Conservation (phyloP, 2,329 filamentous ascomycete species). For the Fusarium sp. region DNA sequence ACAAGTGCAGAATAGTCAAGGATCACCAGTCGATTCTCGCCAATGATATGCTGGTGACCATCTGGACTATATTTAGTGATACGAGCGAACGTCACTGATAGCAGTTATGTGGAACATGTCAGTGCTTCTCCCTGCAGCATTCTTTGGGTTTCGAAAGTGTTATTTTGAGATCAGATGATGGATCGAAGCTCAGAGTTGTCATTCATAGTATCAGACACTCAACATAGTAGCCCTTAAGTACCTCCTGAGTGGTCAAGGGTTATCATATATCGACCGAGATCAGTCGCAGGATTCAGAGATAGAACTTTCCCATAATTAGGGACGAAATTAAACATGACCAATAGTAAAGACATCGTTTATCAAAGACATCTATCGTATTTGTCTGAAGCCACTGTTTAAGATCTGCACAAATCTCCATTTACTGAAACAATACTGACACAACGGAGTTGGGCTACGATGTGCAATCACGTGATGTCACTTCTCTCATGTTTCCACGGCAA, state of each 20-base stretch:
- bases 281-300: neutral
- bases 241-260: neutral
- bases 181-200: neutral
- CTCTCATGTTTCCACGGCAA: slow-evolving; percentile 40
- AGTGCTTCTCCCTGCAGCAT: neutral
- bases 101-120: neutral
- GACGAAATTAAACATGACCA: neutral
- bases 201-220: neutral
- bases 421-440: slow-evolving; percentile 10
- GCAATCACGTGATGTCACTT: slow-evolving; percentile 28
- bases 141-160: neutral
- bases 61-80: slow-evolving; percentile 12
- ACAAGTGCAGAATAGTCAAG: neutral
- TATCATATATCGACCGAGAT: neutral
- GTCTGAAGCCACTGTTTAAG: slow-evolving; percentile 25
- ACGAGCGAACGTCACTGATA: neutral
- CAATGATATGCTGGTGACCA: slow-evolving; percentile 13
- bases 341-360: neutral
- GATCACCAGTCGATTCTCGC: slow-evolving; percentile 21
- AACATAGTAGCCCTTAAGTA: neutral
- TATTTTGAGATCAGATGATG: neutral
- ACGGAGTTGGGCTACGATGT: neutral
- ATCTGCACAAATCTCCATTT: neutral
- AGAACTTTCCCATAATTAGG: neutral
- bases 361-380: neutral